Evolutionary conservation across 2,329 filamentous ascomycete species (phyloP).

Genomic region (Sporothrix protearum): DNA sequence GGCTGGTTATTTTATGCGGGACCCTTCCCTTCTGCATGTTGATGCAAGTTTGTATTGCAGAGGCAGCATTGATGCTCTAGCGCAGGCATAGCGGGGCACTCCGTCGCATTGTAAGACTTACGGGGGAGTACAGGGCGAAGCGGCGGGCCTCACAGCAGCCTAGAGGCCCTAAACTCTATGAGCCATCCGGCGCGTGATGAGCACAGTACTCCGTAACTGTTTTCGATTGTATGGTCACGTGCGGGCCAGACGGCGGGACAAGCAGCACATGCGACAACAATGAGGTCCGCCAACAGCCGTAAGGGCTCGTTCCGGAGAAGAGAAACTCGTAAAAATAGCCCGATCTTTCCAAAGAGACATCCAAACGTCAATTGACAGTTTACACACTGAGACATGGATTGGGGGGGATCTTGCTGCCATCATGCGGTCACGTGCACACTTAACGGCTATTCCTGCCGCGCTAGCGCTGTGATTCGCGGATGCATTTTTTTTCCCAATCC

Average conservation of each 20-base stretch:
- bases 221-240: neutral
- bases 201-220: neutral
- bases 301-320: no score
- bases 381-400: neutral
- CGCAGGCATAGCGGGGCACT: neutral
- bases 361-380: neutral
- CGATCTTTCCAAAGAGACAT: neutral
- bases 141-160: neutral
- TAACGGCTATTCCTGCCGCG: neutral
- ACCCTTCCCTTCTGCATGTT: neutral
- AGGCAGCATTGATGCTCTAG: neutral
- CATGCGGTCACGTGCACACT: conserved; percentile 21
- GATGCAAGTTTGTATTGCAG: neutral
- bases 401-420: neutral
- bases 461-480: conserved; percentile 24
- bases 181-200: neutral
- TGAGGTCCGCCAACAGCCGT: neutral
- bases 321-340: no score
- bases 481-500: conserved; percentile 18
- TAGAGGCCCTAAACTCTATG: conserved; percentile 1
- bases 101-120: neutral
- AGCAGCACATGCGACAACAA: neutral
- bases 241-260: neutral
- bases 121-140: neutral
- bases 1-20: conserved; percentile 21